phyloP scores from a whole-genome alignment of 345 rosid genomes.

The Geranium brycei region DNA sequence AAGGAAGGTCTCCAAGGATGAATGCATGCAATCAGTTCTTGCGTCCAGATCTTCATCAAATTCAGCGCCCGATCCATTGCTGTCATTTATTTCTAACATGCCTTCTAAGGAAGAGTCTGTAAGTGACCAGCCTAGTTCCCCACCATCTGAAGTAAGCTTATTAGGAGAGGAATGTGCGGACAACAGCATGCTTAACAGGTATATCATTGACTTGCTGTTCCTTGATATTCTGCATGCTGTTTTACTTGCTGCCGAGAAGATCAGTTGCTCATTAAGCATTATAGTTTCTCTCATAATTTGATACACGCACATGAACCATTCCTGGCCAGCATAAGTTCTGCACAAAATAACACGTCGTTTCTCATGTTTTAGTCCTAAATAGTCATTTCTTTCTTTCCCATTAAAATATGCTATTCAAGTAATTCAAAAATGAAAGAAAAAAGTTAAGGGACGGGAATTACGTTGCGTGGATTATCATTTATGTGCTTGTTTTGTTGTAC shows the following conservation, averaged over 20 bases:
- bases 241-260: neutral
- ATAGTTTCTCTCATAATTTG: no score
- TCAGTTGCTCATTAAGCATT: neutral
- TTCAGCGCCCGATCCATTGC: conserved; percentile 37
- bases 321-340: no score
- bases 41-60: conserved; percentile 24
- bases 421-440: no score
- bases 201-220: neutral
- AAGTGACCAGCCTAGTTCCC: conserved; percentile 19
- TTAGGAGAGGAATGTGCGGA: conserved; percentile 19
- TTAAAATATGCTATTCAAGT: no score
- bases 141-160: conserved; percentile 11
- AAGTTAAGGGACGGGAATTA: no score
- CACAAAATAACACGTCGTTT: no score
- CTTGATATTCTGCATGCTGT: neutral
- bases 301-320: no score
- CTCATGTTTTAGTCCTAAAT: no score
- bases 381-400: no score
- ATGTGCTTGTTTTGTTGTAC: no score
- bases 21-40: conserved; percentile 28
- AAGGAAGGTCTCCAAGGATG: conserved; percentile 35
- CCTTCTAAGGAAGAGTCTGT: conserved; percentile 22
- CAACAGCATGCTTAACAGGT: conserved; percentile 25
- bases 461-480: no score
- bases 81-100: conserved; percentile 42